Evolutionary conservation across 768 basidiomycete genomes (phyloP).

Genomic region (Serpula lacrymans): DNA sequence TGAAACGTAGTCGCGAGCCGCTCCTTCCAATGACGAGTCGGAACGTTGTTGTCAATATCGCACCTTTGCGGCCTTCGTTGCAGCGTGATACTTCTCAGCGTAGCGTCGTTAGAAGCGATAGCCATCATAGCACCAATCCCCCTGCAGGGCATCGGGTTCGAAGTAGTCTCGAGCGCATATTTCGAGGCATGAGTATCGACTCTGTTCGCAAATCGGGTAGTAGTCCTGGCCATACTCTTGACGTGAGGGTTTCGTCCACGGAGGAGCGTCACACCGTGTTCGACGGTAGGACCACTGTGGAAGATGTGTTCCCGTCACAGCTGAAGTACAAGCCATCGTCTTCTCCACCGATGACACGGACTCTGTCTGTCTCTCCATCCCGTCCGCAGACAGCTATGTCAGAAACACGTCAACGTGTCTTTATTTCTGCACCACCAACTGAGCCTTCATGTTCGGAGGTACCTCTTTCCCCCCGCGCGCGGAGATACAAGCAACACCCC

Average conservation of each 20-base stretch:
- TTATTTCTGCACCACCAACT: constrained; percentile 27
- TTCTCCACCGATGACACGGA: constrained; percentile 22
- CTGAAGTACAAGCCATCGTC: constrained; percentile 12
- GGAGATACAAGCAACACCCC: constrained; percentile 62
- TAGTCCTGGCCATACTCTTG: constrained; percentile 9
- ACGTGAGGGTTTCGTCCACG: constrained; percentile 12
- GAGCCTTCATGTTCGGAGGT: constrained; percentile 31
- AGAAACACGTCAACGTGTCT: constrained; percentile 25
- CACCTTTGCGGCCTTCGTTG: constrained; percentile 21
- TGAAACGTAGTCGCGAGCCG: constrained; percentile 71
- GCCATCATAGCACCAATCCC: too few species aligned
- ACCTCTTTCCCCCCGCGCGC: constrained; percentile 33
- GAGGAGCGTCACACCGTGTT: constrained; percentile 9
- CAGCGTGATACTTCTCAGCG: constrained; percentile 7
- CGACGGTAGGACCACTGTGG: constrained; percentile 1
- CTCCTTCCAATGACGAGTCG: constrained; percentile 49
- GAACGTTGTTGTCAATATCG: constrained; percentile 2
- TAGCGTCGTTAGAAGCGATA: constrained; percentile 14
- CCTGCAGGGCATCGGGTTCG: constrained; percentile 43
- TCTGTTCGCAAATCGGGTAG: constrained; percentile 35
- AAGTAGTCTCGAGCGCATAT: constrained; percentile 58
- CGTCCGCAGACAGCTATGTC: constrained; percentile 5
- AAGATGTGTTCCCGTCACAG: constrained; percentile 8
- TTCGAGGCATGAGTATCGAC: constrained; percentile 51
- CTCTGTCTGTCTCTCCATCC: constrained; percentile 14